Base-by-base conservation (phyloP, 495 filamentous ascomycete species). In the Penicillium nucicola region DNA sequence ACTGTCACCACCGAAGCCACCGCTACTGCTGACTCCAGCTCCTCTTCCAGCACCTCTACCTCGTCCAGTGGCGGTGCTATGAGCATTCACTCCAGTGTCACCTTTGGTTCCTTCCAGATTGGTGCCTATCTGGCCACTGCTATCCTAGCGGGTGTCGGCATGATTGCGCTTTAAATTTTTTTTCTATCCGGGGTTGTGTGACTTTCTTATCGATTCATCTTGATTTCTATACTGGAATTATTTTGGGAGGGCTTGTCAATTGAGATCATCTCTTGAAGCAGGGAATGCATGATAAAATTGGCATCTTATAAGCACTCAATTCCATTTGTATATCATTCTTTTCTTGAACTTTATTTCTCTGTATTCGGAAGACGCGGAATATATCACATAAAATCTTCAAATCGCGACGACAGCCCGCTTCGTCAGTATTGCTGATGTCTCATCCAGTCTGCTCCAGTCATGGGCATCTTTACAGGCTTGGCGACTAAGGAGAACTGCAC, bases 161-260 rank as follows among this genome's bases (percentile, higher is more conserved):
- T 95, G 87, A 69, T 92, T 35, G 56, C 89, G 48, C 63, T 93
- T 62, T 93, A 84, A 76, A 22, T 22, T n/a, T 39, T n/a, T n/a
- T n/a, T 42, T 30, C 6, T 39, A 5, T 36, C 13, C 34, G n/a
- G n/a, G n/a, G n/a, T 51, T 23, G 12, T 6, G 31, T 14, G 4
- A 34, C 44, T 42, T 32, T 30, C 31, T 23, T 14, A 22, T 15
- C 1, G n/a, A 25, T 23, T 14, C 4, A 18, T 22, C n/a, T 48
- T 38, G 15, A 6, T 39, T 13, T 4, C 35, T 45, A 15, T 2
- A 33, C 14, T 14, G 8, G 17, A 5, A 20, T 13, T 37, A 8
- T 6, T n/a, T n/a, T n/a, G n/a, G n/a, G n/a, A n/a, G n/a, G n/a
- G n/a, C n/a, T 39, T 48, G 14, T 31, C n/a, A 22, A 25, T 43